Evolutionary conservation across 2,329 filamentous ascomycete species (phyloP).

Genomic region (Cladophialophora immunda): DNA sequence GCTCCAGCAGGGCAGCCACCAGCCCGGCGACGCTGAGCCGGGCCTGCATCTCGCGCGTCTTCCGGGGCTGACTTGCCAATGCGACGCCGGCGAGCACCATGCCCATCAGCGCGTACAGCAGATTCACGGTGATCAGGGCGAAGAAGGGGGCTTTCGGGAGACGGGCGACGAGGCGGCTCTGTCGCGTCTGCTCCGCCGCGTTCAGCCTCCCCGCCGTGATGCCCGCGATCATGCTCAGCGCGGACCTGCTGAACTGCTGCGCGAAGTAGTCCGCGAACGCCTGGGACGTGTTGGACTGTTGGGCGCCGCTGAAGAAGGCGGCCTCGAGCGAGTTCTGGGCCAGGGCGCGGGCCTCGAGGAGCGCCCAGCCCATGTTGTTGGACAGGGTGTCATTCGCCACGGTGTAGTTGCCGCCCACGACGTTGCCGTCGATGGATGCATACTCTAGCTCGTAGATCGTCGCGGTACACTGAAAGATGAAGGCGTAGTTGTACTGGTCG

Average conservation of each 20-base stretch:
- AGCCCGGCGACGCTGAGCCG: constrained; percentile 11
- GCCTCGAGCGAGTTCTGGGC: constrained; percentile 9
- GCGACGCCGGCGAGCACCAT: constrained; percentile 16
- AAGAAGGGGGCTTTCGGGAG: constrained; percentile 31
- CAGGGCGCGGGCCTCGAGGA: neutral
- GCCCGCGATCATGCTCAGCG: constrained; percentile 19
- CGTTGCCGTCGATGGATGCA: neutral
- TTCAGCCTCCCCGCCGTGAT: constrained; percentile 7
- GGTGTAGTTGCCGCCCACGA: constrained; percentile 9
- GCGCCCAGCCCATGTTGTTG: constrained; percentile 6
- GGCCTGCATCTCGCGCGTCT: constrained; percentile 11
- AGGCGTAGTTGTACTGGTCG: constrained; percentile 6
- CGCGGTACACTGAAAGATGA: constrained; percentile 9
- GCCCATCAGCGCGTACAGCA: constrained; percentile 27
- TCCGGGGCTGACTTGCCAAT: constrained; percentile 6
- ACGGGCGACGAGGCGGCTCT: constrained; percentile 22
- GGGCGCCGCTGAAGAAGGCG: constrained; percentile 12
- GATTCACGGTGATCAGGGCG: constrained; percentile 22
- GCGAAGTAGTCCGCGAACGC: constrained; percentile 24
- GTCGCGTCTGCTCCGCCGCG: constrained; percentile 21
- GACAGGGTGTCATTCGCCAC: constrained; percentile 7
- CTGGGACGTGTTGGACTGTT: constrained; percentile 12
- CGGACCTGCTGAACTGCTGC: constrained; percentile 18
- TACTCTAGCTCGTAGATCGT: constrained; percentile 12
- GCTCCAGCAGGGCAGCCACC: constrained; percentile 13